Base-by-base conservation (phyloP, 2,329 filamentous ascomycete genomes). In the Epichloe sylvatica region DNA sequence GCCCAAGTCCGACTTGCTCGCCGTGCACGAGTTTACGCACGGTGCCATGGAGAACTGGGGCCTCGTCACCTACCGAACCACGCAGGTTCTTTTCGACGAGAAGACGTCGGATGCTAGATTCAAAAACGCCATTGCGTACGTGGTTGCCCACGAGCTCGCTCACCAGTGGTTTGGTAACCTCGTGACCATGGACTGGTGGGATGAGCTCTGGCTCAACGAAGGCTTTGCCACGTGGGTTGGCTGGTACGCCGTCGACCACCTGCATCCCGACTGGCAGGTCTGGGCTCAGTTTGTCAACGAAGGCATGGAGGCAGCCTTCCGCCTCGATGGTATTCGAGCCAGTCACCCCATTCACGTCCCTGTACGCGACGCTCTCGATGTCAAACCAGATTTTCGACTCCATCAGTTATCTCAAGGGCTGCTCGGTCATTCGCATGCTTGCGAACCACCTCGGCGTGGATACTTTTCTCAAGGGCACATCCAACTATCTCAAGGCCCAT, bases 141-240 rank as follows among this genome's bases (percentile, higher is more conserved):
- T 97, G 50, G 90, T 97, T 46, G 91, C 92, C n/a, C 92, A 98
- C 68, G 92, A 98, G 67, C 76, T 98, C 54, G 92, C 90, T 50
- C 89, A 95, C 63, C 89, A 94, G 70, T 95, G 90, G 90, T 95
- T 95, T 59, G 89, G 89, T 37, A 94, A 95, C 65, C 77, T 95
- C 11, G 89, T 94, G 41, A 95, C 90, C 5, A 95, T 95, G 89
- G 87, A 94, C 65, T 95, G 89, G 88, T 92, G 86, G 87, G 87
- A 84, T 62, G 86, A 94, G 70, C 77, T 92, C 39, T 95, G 89
- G 89, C 76, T 94, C 47, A 94, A 94, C 61, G 91, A 97, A 68
- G 90, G 90, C 12, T 98, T 98, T 63, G 92, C 92, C 40, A 98
- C 92, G 3, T 97, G 91, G 91, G 91, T 96, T 41, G 92, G 91